Percentiles rank a stretch among this genome's conserved stretches.
Evolutionary conservation across 139 green algal species (phyloP).

Genomic region (Zygnema circumcarinatum): DNA sequence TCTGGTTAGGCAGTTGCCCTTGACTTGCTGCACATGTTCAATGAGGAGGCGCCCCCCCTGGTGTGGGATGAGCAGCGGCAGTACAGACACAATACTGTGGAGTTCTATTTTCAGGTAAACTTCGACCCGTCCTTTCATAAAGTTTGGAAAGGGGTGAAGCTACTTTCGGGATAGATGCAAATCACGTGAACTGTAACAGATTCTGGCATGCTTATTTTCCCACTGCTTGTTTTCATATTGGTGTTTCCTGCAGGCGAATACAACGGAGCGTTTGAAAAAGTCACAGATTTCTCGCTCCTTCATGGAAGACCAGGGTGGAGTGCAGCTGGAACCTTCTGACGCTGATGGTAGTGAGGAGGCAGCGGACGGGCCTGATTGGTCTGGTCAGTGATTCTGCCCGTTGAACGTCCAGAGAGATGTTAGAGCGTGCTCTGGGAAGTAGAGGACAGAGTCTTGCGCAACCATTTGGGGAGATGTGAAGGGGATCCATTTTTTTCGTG

Average conservation of each 20-base stretch:
- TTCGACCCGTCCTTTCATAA: too few species aligned
- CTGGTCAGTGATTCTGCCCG: constrained; percentile 12
- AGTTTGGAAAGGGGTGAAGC: not conserved
- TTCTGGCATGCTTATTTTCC: not conserved
- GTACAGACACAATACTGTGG: constrained; percentile 75
- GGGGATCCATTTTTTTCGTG: not conserved
- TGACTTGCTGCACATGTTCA: constrained; percentile 69
- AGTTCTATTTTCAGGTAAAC: constrained; percentile 83
- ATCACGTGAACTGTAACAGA: not conserved
- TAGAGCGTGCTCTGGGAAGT: too few species aligned
- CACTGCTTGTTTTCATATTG: not conserved
- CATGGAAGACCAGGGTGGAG: constrained; percentile 21
- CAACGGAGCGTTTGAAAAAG: not conserved
- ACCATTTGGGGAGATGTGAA: too few species aligned
- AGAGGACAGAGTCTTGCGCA: too few species aligned
- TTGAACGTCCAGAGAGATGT: too few species aligned
- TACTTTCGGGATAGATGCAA: not conserved
- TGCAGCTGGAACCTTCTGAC: not conserved
- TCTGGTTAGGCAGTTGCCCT: too few species aligned
- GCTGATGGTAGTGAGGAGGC: not conserved
- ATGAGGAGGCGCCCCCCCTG: constrained; percentile 73
- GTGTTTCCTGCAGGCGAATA: not conserved
- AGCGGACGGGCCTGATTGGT: constrained; percentile 20
- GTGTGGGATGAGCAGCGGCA: constrained; percentile 75
- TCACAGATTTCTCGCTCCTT: not conserved